A percentile compares a stretch with the other conserved stretches of the same genome.
Evolutionary conservation across 495 filamentous ascomycete genomes (phyloP).

Genomic region (Hyaloscypha variabilis): DNA sequence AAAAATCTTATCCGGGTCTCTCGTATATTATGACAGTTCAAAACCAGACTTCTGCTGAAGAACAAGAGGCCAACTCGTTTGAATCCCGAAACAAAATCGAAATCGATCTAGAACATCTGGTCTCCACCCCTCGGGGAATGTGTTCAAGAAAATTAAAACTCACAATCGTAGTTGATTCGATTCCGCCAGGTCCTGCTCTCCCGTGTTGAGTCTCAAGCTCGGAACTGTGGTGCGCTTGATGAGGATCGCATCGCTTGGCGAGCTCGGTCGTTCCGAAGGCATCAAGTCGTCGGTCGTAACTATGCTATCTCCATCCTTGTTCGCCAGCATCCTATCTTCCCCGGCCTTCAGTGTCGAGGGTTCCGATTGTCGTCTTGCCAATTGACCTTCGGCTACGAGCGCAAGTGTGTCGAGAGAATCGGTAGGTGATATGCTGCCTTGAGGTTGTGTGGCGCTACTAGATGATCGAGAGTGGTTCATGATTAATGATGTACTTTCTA

Average conservation of each 20-base stretch:
- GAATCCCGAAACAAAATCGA: background rate
- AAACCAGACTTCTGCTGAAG: background rate
- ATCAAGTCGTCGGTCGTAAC: background rate
- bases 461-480: constrained; percentile 5
- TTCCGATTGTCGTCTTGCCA: background rate
- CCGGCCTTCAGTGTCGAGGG: background rate
- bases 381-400: constrained; percentile 21
- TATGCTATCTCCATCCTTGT: background rate
- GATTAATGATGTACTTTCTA: background rate
- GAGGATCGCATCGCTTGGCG: constrained; percentile 34
- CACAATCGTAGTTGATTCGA: background rate
- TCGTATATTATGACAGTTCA: background rate
- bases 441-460: constrained; percentile 5
- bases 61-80: background rate
- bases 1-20: background rate
- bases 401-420: constrained; percentile 23
- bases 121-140: background rate
- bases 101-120: background rate
- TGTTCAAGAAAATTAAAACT: background rate
- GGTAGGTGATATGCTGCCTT: constrained; percentile 24
- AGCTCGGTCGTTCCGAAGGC: constrained; percentile 20
- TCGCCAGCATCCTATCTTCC: background rate
- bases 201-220: constrained; percentile 21
- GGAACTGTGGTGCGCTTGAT: constrained; percentile 28
- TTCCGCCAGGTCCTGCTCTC: constrained; percentile 17